Evolutionary conservation across 192 early-diverging fungal genomes (phyloP).

Genomic region (Irineochytrium annulatum): DNA sequence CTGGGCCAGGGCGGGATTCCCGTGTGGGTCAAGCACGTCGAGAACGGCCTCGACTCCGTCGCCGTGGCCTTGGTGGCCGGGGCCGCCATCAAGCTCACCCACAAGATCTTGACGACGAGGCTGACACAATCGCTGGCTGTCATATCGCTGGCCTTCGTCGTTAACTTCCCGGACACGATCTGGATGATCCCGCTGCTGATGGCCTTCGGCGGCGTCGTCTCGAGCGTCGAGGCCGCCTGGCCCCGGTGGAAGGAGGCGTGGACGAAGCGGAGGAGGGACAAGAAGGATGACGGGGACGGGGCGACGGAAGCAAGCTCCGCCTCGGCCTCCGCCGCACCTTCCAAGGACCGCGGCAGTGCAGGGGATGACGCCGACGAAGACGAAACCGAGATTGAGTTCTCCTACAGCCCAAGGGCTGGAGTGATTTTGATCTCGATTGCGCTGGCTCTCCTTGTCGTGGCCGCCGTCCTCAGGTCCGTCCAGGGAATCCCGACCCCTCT

Average conservation of each 20-base stretch:
- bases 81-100: conserved; percentile 33
- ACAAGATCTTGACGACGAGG: conserved; percentile 17
- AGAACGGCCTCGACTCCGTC: conserved; percentile 49
- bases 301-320: background rate
- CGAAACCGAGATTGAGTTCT: conserved; percentile 4
- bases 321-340: background rate
- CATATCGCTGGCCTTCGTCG: conserved; percentile 10
- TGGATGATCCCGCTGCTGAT: conserved; percentile 57
- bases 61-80: conserved; percentile 61
- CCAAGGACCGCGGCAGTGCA: background rate
- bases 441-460: conserved; percentile 18
- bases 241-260: background rate
- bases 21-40: conserved; percentile 40
- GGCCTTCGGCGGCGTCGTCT: conserved; percentile 39
- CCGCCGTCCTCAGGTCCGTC: conserved; percentile 5
- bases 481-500: conserved; percentile 30
- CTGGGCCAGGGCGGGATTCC: conserved; percentile 37
- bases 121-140: conserved; percentile 3
- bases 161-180: conserved; percentile 21
- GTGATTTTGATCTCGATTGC: conserved; percentile 42
- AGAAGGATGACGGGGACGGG: background rate
- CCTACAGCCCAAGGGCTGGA: conserved; percentile 1
- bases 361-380: background rate
- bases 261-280: background rate
- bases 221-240: conserved; percentile 3